A percentile compares a stretch with the other conserved stretches of the same genome.
Evolutionary conservation across 306 rosid genomes (phyloP).

Genomic region (Cucumis hystrix): DNA sequence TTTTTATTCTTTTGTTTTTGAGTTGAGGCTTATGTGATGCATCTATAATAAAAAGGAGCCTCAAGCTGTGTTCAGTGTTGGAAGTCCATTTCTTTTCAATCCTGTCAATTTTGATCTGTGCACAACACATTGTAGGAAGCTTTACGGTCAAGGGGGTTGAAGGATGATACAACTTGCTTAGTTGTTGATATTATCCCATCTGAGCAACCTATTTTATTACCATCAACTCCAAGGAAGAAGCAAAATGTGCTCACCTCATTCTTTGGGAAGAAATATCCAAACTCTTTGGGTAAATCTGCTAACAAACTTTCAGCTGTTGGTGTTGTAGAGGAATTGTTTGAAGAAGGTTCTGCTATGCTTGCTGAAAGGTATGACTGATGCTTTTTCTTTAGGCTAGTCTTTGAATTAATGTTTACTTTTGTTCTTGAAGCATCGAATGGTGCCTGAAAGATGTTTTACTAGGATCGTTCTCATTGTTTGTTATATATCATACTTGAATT

Average conservation of each 20-base stretch:
- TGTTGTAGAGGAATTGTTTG: constrained; percentile 91
- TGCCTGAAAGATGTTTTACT: neutral
- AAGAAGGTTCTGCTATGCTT: constrained; percentile 99
- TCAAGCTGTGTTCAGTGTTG: neutral
- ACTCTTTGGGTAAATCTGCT: constrained; percentile 49
- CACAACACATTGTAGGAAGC: constrained; percentile 49
- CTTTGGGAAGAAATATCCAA: constrained; percentile 70
- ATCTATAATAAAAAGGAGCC: neutral
- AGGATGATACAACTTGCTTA: constrained; percentile 97
- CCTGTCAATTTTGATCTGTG: constrained; percentile 5
- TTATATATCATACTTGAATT: neutral
- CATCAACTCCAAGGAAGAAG: constrained; percentile 65
- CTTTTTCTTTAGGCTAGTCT: neutral
- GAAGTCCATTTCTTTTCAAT: constrained; percentile 8
- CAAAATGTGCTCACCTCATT: constrained; percentile 48
- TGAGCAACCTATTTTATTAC: constrained; percentile 52
- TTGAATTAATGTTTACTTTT: neutral
- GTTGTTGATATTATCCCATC: constrained; percentile 95
- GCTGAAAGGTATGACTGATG: constrained; percentile 55
- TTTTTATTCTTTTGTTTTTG: neutral
- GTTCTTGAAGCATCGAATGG: neutral
- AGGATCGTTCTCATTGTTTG: neutral
- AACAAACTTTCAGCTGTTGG: constrained; percentile 88
- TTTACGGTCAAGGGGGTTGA: constrained; percentile 87
- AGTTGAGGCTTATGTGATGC: neutral